phyloP scores from a whole-genome alignment of 2,329 filamentous ascomycete genomes.

The Beauveria bassiana region DNA sequence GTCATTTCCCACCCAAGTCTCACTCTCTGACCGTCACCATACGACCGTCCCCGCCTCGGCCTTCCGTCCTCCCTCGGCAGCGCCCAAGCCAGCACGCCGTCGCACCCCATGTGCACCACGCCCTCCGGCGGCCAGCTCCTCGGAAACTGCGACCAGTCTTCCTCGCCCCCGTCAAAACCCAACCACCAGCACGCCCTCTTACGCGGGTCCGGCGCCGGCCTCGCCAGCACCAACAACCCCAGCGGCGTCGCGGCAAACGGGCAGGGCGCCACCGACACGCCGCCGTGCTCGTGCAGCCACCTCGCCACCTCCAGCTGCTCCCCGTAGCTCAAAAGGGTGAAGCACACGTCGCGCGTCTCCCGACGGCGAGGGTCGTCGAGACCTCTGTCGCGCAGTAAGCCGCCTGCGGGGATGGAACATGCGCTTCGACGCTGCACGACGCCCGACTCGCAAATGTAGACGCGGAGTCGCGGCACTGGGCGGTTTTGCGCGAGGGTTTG shows the following conservation, averaged over 20 bases:
- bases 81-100: background rate
- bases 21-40: no score
- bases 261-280: background rate
- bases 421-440: background rate
- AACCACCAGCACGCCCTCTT: background rate
- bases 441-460: background rate
- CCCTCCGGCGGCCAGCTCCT: background rate
- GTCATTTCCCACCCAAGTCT: no score
- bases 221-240: background rate
- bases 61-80: background rate
- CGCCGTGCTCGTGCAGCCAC: background rate
- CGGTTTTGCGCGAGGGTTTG: no score
- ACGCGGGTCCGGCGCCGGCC: background rate
- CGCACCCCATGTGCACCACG: background rate
- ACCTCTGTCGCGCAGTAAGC: background rate
- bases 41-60: no score
- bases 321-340: background rate
- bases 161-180: background rate
- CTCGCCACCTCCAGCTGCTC: background rate
- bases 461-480: background rate
- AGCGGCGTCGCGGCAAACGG: background rate
- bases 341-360: background rate
- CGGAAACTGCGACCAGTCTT: background rate
- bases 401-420: background rate
- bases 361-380: background rate